Percentiles rank a stretch among this genome's conserved stretches.
These are phyloP conservation scores for Leccinum variicolor DNA, from an alignment of 768 basidiomycete genomes.

Conservation along the genomic window DNA sequence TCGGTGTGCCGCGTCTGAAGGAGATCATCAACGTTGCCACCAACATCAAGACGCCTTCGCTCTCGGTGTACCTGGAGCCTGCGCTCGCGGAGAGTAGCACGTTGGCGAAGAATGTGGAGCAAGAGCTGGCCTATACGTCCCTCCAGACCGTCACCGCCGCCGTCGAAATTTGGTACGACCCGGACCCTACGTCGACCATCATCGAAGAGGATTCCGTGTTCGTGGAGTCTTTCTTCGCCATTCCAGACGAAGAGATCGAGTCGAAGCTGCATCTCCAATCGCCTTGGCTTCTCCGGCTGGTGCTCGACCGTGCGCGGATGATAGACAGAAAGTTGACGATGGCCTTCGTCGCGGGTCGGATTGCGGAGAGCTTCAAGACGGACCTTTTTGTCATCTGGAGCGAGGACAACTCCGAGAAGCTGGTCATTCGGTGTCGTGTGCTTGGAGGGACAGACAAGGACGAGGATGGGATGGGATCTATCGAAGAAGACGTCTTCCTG, in stretches of 20 bases:
- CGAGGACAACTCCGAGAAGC: slow-evolving; percentile 97
- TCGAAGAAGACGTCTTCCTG: slow-evolving; percentile 95
- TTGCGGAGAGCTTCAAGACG: slow-evolving; percentile 91
- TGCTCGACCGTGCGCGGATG: slow-evolving; percentile 96
- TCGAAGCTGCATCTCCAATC: slow-evolving; percentile 88
- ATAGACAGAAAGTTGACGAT: slow-evolving; percentile 95
- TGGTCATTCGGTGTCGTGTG: slow-evolving; percentile 95
- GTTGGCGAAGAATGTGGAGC: slow-evolving; percentile 86
- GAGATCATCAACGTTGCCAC: slow-evolving; percentile 99
- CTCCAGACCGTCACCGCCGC: slow-evolving; percentile 91
- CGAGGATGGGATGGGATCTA: slow-evolving; percentile 66
- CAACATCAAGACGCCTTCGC: slow-evolving; percentile 97
- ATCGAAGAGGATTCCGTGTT: slow-evolving; percentile 96
- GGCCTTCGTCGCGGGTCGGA: slow-evolving; percentile 90
- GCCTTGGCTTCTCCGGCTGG: slow-evolving; percentile 95
- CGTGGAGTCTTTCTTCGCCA: slow-evolving; percentile 98
- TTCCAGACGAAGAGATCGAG: slow-evolving; percentile 96
- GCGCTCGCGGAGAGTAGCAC: slow-evolving; percentile 57
- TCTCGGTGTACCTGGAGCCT: slow-evolving; percentile 85
- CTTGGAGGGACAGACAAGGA: slow-evolving; percentile 82
- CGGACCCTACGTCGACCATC: slow-evolving; percentile 84
- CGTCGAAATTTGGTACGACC: slow-evolving; percentile 98
- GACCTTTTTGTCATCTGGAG: slow-evolving; percentile 98
- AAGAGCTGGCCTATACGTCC: slow-evolving; percentile 91
- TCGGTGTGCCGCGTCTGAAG: slow-evolving; percentile 98